phyloP scores from a whole-genome alignment of 2,329 filamentous ascomycete genomes.

The Pseudohalonectria lignicola region DNA sequence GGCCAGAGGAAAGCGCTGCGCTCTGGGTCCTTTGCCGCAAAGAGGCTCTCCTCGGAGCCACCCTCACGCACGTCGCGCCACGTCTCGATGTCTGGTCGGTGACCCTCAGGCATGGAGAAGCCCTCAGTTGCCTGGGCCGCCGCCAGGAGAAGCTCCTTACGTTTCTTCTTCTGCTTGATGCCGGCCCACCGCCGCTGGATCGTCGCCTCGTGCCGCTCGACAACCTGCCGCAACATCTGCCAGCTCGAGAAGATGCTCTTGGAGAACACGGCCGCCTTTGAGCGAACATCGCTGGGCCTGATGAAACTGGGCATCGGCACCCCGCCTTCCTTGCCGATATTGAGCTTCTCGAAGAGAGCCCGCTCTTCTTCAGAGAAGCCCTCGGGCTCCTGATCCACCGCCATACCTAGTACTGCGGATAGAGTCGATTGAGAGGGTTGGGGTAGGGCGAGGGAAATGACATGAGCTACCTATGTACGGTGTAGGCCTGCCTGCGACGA shows the following conservation, averaged over 20 bases:
- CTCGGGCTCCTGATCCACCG: conserved; percentile 3
- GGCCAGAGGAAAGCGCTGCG: conserved; percentile 8
- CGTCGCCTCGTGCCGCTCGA: conserved; percentile 36
- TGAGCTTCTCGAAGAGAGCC: conserved; percentile 8
- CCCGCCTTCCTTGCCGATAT: conserved; percentile 8
- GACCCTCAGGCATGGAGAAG: conserved; percentile 2
- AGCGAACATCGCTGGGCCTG: conserved; percentile 7
- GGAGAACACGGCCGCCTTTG: conserved; percentile 2
- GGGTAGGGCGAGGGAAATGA: too few relatives aligned
- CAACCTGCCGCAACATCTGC: conserved; percentile 23
- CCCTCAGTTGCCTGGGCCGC: background rate
- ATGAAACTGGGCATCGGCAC: conserved; percentile 8
- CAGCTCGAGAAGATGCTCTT: conserved; percentile 6
- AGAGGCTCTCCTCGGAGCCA: conserved; percentile 3
- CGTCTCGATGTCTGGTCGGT: conserved; percentile 7
- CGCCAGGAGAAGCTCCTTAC: conserved; percentile 3
- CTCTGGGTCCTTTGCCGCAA: conserved; percentile 4
- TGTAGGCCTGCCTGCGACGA: too few relatives aligned
- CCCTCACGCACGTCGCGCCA: conserved; percentile 6
- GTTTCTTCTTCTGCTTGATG: conserved; percentile 7
- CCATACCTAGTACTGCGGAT: too few relatives aligned
- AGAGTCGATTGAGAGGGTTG: too few relatives aligned
- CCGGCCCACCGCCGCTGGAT: conserved; percentile 39
- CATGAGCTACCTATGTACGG: too few relatives aligned
- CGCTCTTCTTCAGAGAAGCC: conserved; percentile 9